phyloP scores from a whole-genome alignment of 495 filamentous ascomycete genomes.

The Hypoxylon crocopeplum region DNA sequence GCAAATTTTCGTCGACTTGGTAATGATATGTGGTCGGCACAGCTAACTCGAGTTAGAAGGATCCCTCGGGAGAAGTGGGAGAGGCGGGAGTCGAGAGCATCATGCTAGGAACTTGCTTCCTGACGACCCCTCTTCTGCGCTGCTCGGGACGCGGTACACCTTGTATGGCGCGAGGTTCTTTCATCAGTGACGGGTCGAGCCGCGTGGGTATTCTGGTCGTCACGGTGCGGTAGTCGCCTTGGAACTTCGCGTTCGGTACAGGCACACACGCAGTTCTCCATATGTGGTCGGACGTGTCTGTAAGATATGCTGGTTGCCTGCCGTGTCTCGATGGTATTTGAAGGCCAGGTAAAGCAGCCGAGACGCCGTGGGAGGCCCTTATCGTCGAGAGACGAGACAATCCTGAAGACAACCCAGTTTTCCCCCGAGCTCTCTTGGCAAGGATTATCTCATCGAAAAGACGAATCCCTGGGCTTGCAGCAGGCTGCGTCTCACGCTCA shows the following conservation, averaged over 20 bases:
- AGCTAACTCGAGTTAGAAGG: constrained; percentile 8
- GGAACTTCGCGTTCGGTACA: constrained; percentile 73
- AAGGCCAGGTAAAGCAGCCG: constrained; percentile 40
- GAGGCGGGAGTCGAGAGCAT: constrained; percentile 40
- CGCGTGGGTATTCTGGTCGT: constrained; percentile 74
- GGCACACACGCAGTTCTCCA: constrained; percentile 90
- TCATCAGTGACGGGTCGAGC: constrained; percentile 85
- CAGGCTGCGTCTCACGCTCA: constrained; percentile 74
- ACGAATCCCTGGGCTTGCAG: constrained; percentile 69
- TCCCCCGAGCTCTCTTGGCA: constrained; percentile 88
- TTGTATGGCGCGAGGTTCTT: constrained; percentile 80
- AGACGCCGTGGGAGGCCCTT: constrained; percentile 51
- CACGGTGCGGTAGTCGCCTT: constrained; percentile 65
- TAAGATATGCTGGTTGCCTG: constrained; percentile 73
- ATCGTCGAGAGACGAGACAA: constrained; percentile 61
- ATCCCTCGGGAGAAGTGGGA: constrained; percentile 18
- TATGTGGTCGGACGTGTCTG: constrained; percentile 86
- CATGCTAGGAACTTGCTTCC: constrained; percentile 80
- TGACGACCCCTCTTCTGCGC: constrained; percentile 61
- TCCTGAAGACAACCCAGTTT: constrained; percentile 55
- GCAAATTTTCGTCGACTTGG: constrained; percentile 3
- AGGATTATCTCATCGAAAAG: constrained; percentile 96
- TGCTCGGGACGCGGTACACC: constrained; percentile 73
- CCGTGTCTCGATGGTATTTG: constrained; percentile 41
- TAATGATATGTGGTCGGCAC: constrained; percentile 1